These are phyloP conservation scores for Boletus insuetus DNA, from an alignment of 768 basidiomycete species.

Conservation along the genomic window DNA sequence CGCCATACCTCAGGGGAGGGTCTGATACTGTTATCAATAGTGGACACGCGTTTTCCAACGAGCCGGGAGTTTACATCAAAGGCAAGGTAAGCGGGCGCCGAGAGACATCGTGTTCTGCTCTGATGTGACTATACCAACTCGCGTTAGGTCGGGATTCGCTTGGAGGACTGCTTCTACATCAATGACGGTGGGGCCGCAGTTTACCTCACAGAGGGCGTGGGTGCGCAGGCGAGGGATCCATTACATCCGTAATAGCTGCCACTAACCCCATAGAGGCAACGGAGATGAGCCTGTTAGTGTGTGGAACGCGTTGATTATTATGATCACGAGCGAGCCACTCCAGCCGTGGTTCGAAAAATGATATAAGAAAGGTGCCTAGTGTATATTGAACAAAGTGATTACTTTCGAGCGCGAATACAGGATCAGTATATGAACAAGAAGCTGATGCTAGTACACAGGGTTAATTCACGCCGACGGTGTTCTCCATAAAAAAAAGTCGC, in stretches of 20 bases:
- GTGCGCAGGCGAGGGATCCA: slow-evolving; percentile 49
- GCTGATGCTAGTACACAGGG: slow-evolving; percentile 21
- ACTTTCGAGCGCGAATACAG: slow-evolving; percentile 24
- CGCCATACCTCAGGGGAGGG: slow-evolving; percentile 76
- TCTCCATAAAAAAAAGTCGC: slow-evolving; percentile 14
- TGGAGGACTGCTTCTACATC: slow-evolving; percentile 84
- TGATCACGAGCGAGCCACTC: background rate
- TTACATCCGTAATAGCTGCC: slow-evolving; percentile 31
- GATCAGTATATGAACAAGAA: slow-evolving; percentile 29
- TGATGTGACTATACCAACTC: slow-evolving; percentile 8
- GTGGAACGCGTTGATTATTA: background rate
- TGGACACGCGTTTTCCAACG: slow-evolving; percentile 80
- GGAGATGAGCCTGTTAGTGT: slow-evolving; percentile 20
- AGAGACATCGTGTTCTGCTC: background rate
- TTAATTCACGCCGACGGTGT: slow-evolving; percentile 15
- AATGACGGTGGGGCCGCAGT: slow-evolving; percentile 48
- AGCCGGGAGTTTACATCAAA: slow-evolving; percentile 76
- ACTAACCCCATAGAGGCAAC: slow-evolving; percentile 14
- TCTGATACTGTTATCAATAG: slow-evolving; percentile 52
- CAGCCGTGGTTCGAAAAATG: slow-evolving; percentile 3
- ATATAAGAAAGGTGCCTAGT: slow-evolving; percentile 11
- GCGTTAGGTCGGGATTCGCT: slow-evolving; percentile 65
- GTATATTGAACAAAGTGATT: slow-evolving; percentile 26
- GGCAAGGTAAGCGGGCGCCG: slow-evolving; percentile 46
- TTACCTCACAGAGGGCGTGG: slow-evolving; percentile 63